Evolutionary conservation across 352 stramenopile species (phyloP).

Genomic region (Pelagophyceae sp.): DNA sequence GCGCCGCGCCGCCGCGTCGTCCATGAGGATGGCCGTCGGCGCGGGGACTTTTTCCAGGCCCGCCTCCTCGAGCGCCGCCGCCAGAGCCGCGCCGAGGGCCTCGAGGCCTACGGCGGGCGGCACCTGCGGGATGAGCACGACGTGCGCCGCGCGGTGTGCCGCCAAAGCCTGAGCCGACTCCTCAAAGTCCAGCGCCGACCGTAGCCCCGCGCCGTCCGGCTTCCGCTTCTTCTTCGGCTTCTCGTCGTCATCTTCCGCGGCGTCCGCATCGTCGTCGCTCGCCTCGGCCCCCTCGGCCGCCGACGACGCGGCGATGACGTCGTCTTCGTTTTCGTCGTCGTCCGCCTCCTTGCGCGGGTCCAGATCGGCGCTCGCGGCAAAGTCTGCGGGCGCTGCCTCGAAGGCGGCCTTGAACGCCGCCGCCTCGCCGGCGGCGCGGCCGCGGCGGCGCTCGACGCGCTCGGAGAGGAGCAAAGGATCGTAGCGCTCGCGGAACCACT

Average conservation of each 20-base stretch:
- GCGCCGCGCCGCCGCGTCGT: background rate
- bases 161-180: background rate
- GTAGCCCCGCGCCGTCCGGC: background rate
- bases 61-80: background rate
- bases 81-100: background rate
- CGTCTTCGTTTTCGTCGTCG: background rate
- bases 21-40: background rate
- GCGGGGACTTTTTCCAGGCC: background rate
- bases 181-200: conserved; percentile 3
- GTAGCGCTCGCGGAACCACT: conserved; percentile 8
- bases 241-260: background rate
- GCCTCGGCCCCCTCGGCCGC: background rate
- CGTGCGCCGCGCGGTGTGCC: background rate
- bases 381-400: background rate
- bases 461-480: background rate
- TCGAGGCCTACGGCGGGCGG: background rate
- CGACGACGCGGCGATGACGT: too few species aligned
- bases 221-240: background rate
- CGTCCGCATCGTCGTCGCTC: background rate
- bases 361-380: background rate
- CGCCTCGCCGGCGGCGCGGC: conserved; percentile 2
- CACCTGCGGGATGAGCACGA: background rate
- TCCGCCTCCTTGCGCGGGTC: background rate
- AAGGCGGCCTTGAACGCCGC: background rate
- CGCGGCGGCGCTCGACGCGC: background rate